Conservation (phyloP, 257 asterid genomes). For the Voacanga thouarsii region DNA sequence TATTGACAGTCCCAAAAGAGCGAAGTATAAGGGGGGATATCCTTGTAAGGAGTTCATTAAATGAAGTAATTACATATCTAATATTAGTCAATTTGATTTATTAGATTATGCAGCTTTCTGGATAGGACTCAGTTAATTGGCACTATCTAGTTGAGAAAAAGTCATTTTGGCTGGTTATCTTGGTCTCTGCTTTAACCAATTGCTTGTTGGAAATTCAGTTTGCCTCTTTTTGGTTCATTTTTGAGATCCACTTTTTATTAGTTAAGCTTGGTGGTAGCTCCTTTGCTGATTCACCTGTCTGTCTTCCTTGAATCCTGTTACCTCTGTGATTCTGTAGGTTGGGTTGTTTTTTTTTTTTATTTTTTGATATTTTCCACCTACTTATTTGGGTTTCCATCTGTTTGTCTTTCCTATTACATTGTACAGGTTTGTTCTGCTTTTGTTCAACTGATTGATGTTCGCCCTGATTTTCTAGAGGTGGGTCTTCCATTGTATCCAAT, state of each 20-base stretch:
- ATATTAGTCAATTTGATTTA: not conserved
- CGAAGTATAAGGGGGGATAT: not conserved
- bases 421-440: conserved; percentile 94
- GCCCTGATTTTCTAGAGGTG: conserved; percentile 77
- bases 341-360: not conserved
- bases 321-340: conserved; percentile 1
- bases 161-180: no score
- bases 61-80: not conserved
- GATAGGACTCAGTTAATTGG: not conserved
- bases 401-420: conserved; percentile 15
- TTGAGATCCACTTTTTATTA: not conserved
- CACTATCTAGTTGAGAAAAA: not conserved
- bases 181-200: not conserved
- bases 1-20: not conserved
- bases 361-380: not conserved
- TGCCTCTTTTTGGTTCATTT: not conserved
- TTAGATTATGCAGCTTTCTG: not conserved
- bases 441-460: conserved; percentile 89
- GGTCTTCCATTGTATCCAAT: not conserved
- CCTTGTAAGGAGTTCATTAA: not conserved
- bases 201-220: not conserved
- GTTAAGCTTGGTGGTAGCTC: not conserved
- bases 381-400: conserved; percentile 18
- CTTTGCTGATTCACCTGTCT: conserved; percentile 3
- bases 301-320: not conserved